These are phyloP conservation scores for Fimicolochytrium jonesii DNA, from an alignment of 192 early-diverging fungal genomes.

Conservation along the genomic window DNA sequence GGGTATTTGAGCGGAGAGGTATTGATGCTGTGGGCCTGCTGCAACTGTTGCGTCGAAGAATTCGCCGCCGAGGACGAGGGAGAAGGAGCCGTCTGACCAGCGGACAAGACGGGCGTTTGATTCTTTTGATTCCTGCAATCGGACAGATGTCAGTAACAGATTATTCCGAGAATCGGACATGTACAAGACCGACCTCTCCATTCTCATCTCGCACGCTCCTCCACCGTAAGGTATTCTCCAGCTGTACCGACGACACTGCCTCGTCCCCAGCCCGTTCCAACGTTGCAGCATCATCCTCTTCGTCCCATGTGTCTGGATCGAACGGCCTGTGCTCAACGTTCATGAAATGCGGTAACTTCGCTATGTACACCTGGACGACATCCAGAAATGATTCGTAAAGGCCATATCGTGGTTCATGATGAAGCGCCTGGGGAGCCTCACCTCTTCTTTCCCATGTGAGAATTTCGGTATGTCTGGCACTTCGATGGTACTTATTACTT, in stretches of 20 bases:
- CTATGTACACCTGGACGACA: conserved; percentile 19
- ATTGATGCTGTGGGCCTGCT: conserved; percentile 53
- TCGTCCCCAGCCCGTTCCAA: conserved; percentile 40
- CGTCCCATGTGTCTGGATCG: conserved; percentile 46
- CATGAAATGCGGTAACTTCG: conserved; percentile 65
- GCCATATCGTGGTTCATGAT: not conserved
- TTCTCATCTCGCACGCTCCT: conserved; percentile 37
- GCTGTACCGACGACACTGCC: conserved; percentile 40
- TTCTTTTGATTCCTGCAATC: conserved; percentile 44
- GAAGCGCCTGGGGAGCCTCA: not conserved
- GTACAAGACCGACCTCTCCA: not conserved
- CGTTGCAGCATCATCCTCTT: conserved; percentile 1
- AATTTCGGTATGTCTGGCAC: conserved; percentile 12
- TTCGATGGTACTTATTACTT: not conserved
- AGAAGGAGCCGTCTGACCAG: conserved; percentile 73
- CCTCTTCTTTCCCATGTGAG: conserved; percentile 4
- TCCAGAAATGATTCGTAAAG: not conserved
- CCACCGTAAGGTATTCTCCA: conserved; percentile 79
- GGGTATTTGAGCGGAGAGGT: conserved; percentile 55
- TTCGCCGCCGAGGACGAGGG: conserved; percentile 70
- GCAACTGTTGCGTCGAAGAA: conserved; percentile 62
- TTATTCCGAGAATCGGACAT: not conserved
- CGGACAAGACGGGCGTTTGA: conserved; percentile 72
- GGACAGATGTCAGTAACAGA: not conserved
- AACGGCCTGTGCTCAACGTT: conserved; percentile 62